Evolutionary conservation across 257 asterid species (phyloP), one percentile per base, ranked within the genome.

Genomic region (Cinchona pubescens): DNA sequence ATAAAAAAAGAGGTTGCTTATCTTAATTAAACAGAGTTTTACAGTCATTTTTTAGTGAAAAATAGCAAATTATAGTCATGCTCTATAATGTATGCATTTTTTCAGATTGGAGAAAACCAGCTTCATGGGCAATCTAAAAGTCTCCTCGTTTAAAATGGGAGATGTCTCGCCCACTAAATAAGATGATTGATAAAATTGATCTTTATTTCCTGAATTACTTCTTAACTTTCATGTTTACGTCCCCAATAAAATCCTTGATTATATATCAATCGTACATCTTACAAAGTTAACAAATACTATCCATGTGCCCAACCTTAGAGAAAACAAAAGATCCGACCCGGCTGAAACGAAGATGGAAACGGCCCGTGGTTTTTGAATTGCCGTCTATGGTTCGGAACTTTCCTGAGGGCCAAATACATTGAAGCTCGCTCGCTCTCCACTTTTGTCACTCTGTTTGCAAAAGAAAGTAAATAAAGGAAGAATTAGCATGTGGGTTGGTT

Each of bases 21-120:
- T n/a, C n/a, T n/a, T n/a, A n/a, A n/a, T n/a, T n/a, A n/a, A n/a
- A n/a, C n/a, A n/a, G n/a, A 19, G 43, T 25, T 25, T 38, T 18
- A 67, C 40, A 1, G 14, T 42, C 37, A 13, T 16, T 43, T 68
- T 27, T 68, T 15, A 43, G 11, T 25, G 25, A 23, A 27, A 66
- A 35, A 27, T 16, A 4, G 12, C 48, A 67, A 14, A 7, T 68
- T 37, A 11, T 42, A 12, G 12, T 45, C 55, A 25, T 25, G n/a
- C 58, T 15, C n/a, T 58, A 2, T 12, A 16, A 58, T 58, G 34
- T 30, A 3, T 25, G 63, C 63, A 25, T 25, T 65, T 63, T 53
- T 42, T 71, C 38, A 37, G 30, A 78, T 35, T 49, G 72, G 73
- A 46, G n/a, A 62, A 69, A 70, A 49, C 62, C 37, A 32, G 71